Evolutionary conservation across 495 filamentous ascomycete species (phyloP).

Genomic region (Penicillium tannophilum): DNA sequence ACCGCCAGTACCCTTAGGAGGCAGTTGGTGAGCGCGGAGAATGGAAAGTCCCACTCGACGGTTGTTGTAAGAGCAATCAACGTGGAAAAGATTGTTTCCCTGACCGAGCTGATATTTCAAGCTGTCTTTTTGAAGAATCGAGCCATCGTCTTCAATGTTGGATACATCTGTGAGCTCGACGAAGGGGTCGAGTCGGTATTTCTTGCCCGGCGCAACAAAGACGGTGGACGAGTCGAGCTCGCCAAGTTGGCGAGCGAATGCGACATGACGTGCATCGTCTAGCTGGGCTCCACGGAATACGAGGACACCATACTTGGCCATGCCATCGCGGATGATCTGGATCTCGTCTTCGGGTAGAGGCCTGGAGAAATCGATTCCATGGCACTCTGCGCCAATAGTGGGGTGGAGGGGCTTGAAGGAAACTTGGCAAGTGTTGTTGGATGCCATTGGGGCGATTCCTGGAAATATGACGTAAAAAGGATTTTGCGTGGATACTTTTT

Average conservation of each 20-base stretch:
- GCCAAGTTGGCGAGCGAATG: not conserved
- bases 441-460: not conserved
- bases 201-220: not conserved
- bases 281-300: not conserved
- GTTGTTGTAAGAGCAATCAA: not conserved
- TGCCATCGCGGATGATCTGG: not conserved
- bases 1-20: not conserved
- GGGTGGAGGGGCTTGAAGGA: not conserved
- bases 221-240: not conserved
- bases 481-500: not conserved
- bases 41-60: not conserved
- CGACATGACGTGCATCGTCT: not conserved
- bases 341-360: not conserved
- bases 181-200: not conserved
- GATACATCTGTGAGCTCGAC: not conserved
- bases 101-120: not conserved
- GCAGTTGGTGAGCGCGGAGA: not conserved
- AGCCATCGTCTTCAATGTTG: constrained; percentile 4
- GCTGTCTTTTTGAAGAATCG: not conserved
- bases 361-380: not conserved
- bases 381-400: not conserved
- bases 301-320: constrained; percentile 2
- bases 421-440: not conserved
- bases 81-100: constrained; percentile 4
- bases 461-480: not conserved